Evolutionary conservation across 441 rosid genomes (phyloP).

Genomic region (Pelargonium australe): DNA sequence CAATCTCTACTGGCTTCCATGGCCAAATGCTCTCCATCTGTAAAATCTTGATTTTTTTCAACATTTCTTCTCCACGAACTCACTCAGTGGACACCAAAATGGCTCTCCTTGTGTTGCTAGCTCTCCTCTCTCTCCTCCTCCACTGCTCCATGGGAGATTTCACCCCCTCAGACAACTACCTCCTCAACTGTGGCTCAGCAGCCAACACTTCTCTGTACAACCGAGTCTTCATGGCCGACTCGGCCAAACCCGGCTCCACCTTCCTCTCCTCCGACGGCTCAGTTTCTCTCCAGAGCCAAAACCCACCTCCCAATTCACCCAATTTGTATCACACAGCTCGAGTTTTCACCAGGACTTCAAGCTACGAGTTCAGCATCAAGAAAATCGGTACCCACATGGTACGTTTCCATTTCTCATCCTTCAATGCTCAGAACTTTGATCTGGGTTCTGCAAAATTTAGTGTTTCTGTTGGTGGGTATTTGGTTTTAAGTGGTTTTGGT

Average conservation of each 20-base stretch:
- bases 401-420: conserved; percentile 89
- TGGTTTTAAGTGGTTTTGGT: conserved; percentile 39
- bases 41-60: no score
- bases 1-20: no score
- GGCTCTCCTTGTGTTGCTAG: no score
- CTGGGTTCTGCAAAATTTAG: conserved; percentile 46
- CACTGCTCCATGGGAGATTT: conserved; percentile 16
- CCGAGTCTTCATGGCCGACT: conserved; percentile 57
- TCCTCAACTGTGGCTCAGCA: conserved; percentile 61
- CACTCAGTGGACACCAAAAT: no score
- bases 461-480: conserved; percentile 45
- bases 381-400: conserved; percentile 57
- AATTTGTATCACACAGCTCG: conserved; percentile 53
- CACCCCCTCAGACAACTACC: conserved; percentile 65
- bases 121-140: not conserved
- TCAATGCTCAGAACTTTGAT: conserved; percentile 40
- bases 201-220: conserved; percentile 38
- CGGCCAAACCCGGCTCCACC: conserved; percentile 24
- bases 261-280: conserved; percentile 37
- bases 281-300: conserved; percentile 32
- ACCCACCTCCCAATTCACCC: conserved; percentile 39
- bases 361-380: conserved; percentile 49
- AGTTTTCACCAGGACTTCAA: conserved; percentile 44
- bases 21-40: no score
- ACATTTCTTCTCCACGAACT: no score